Conservation (phyloP, 23 red algal genomes). For the Gracilariopsis chorda region DNA sequence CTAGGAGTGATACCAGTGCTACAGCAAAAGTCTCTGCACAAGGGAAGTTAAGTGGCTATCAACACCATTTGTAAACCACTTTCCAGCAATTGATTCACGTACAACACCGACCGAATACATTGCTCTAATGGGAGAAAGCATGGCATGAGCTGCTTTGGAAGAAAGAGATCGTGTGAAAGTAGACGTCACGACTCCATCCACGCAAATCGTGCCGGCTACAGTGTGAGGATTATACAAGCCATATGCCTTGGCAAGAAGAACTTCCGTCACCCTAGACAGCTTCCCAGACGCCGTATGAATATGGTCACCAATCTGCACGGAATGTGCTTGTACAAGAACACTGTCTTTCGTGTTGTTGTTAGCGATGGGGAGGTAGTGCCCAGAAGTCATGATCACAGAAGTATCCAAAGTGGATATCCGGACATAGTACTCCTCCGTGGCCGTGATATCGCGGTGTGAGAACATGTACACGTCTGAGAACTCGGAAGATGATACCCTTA, state of each 20-base stretch:
- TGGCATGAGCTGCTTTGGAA: conserved; percentile 15
- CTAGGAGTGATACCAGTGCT: too few species aligned
- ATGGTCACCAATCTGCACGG: neutral
- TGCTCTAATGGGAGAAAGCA: conserved; percentile 21
- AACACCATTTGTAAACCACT: conserved; percentile 3
- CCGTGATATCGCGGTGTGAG: conserved; percentile 40
- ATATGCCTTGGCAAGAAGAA: neutral
- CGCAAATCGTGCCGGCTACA: conserved; percentile 11
- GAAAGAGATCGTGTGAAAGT: conserved; percentile 22
- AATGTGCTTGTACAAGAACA: neutral
- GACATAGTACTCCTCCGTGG: neutral
- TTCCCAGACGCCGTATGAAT: neutral
- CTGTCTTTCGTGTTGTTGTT: neutral
- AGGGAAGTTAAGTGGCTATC: neutral
- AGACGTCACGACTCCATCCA: conserved; percentile 21
- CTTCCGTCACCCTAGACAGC: neutral
- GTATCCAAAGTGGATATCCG: neutral
- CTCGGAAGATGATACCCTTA: conserved; percentile 30
- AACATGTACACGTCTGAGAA: conserved; percentile 68
- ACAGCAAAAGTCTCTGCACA: neutral
- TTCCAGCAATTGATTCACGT: neutral
- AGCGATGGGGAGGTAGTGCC: neutral
- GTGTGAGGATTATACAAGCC: conserved; percentile 58
- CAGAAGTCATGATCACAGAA: conserved; percentile 2
- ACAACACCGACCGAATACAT: conserved; percentile 5